These are phyloP conservation scores for Malus domestica DNA, from an alignment of 306 rosid species.

Conservation along the genomic window ASM211411v1 NC_041791.1:28951001-28951500, in stretches of 20 bases:
- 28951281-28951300: slow-evolving; percentile 81
- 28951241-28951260: slow-evolving; percentile 22
- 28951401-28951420: slow-evolving; percentile 54
- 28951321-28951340: slow-evolving; percentile 98
- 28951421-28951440: not conserved
- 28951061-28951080: not conserved
- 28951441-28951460: not conserved
- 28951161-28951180: slow-evolving; percentile 28
- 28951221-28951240: slow-evolving; percentile 22
- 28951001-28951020: not conserved
- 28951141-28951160: slow-evolving; percentile 32
- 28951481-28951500: not conserved
- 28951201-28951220: slow-evolving; percentile 47
- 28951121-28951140: slow-evolving; percentile 17
- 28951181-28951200: slow-evolving; percentile 23
- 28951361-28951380: slow-evolving; percentile 75
- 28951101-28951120: slow-evolving; percentile 10
- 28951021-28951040: not conserved
- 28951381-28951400: slow-evolving; percentile 55
- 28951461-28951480: not conserved
- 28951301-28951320: slow-evolving; percentile 80
- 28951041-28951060: not conserved
- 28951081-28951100: slow-evolving; percentile 15
- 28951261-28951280: slow-evolving; percentile 21
- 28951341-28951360: slow-evolving; percentile 76